Base-by-base conservation (phyloP, 129 eudicot species). In the Tagetes erecta region DNA sequence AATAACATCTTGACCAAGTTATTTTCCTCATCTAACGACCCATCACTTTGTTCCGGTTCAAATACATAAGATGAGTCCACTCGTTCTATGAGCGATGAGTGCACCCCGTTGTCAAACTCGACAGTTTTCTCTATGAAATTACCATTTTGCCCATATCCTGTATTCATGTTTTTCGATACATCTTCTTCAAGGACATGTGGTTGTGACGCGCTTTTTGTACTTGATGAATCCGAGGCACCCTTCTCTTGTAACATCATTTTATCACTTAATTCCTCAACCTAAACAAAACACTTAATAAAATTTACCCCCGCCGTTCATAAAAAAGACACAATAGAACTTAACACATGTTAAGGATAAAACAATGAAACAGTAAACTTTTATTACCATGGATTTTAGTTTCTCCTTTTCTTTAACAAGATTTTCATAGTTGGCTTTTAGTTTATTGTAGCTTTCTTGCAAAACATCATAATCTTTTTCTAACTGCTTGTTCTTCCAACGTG, bases 401-500 rank as follows among this genome's bases (percentile, higher is more conserved):
- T 89, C 98, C 65, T 89, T 87, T 78, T 89, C 98, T 76, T 83
- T 78, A 3, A 86, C 83, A 68, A 92, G 92, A 65, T 74, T 81
- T 44, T 89, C 96, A 65, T 86, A 92, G 72, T 92, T 80, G 31
- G 84, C 84, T 85, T 86, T 87, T 39, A 92, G 95, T 83, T 70
- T 84, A 74, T 84, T 79, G 68, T 75, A 92, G 84, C 85, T 79
- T 58, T 88, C 76, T 71, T 87, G 88, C 82, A 92, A 41, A 52
- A 77, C 82, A n/a, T 89, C 95, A 41, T 81, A 92, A 70, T 92
- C 98, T 70, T 81, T 89, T 81, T 93, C 96, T 0, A 90, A 86
- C 33, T 83, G 85, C 37, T 87, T 90, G 14, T 78, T 90, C 86
- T 87, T 93, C 95, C 96, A 93, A 14, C 98, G 87, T 2, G 98